Base-by-base conservation (phyloP, 768 basidiomycete genomes). In the Cytidiella melzeri region DNA sequence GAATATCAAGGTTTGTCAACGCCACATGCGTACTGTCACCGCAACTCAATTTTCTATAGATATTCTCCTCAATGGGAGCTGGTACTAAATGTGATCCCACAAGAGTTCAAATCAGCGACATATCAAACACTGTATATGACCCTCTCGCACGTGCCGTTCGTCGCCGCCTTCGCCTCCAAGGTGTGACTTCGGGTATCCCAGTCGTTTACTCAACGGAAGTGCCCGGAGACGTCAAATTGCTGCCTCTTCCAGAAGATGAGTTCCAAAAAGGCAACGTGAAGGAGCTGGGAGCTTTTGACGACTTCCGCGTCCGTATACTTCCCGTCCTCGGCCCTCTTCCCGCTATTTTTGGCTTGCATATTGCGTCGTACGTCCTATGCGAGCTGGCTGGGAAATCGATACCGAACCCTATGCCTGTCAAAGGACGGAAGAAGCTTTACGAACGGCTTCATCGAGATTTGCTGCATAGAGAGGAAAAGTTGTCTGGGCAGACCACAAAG, bases 41-140 rank as follows among this genome's bases (percentile, higher is more conserved):
- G 40, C 18, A 23, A 37, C 27, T 24, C 12, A 37, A 5, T 30
- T 20, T 21, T 39, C 25, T 47, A 11, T 54, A 88, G 86, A 86
- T 94, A 15, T 96, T 98, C 67, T 92, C 94, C 0, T 92, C 92
- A 21, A 96, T 99, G 92, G 96, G 96, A 24, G 90, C 94, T 3
- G 84, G 93, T 11, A 87, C 93, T 12, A 99, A 98, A 69, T 79
- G 78, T 58, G 96, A 99, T 65, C 94, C 96, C 0, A 95, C 93
- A 1, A 81, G 92, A 36, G 80, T 99, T 21, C 94, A 98, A 66
- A 96, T 98, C 49, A 86, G 84, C 55, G 95, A 98, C 67, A 92
- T 98, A 57, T 92, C 93, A 2, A 73, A 74, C 50, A 97, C 96
- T 0, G 76, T 90, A 36, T 95, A 98, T 60, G 96, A 98, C 65